Evolutionary conservation across 108 stramenopile genomes (phyloP).

Genomic region (Schizochytrium sp.): DNA sequence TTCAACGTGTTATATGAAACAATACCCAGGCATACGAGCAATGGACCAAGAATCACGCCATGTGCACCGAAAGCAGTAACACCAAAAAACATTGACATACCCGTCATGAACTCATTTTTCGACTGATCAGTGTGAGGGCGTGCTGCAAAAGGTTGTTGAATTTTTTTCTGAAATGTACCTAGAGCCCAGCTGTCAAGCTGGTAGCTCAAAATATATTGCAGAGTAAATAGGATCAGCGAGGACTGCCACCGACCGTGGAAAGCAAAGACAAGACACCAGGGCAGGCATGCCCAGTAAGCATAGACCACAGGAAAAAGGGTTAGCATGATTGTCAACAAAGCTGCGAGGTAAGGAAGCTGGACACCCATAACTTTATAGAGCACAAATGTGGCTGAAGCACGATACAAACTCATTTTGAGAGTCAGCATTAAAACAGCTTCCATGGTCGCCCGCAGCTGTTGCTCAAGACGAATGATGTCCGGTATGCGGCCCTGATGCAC

Average conservation of each 20-base stretch:
- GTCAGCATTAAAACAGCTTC: slow-evolving; percentile 36
- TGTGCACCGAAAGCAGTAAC: slow-evolving; percentile 53
- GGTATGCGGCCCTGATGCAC: neutral
- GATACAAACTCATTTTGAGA: slow-evolving; percentile 12
- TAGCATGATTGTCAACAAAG: slow-evolving; percentile 35
- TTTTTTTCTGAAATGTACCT: slow-evolving; percentile 12
- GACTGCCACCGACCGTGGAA: slow-evolving; percentile 1
- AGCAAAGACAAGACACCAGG: slow-evolving; percentile 10
- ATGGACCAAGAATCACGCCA: slow-evolving; percentile 40
- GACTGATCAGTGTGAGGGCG: slow-evolving; percentile 19
- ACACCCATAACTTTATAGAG: slow-evolving; percentile 16
- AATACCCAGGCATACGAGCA: slow-evolving; percentile 52
- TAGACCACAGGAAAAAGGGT: slow-evolving; percentile 50
- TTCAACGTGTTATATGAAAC: slow-evolving; percentile 15
- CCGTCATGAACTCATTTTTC: slow-evolving; percentile 43
- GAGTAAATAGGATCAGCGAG: neutral
- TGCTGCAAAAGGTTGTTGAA: neutral
- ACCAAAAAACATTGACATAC: slow-evolving; percentile 58
- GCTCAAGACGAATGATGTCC: neutral
- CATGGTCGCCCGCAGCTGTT: slow-evolving; percentile 50
- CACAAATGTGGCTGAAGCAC: slow-evolving; percentile 10
- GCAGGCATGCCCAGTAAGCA: slow-evolving; percentile 55
- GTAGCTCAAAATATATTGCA: neutral
- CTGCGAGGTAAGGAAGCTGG: slow-evolving; percentile 2
- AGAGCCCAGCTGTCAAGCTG: slow-evolving; percentile 33